Conservation (phyloP, 75 land plant species). For the Pinus tabuliformis region DNA sequence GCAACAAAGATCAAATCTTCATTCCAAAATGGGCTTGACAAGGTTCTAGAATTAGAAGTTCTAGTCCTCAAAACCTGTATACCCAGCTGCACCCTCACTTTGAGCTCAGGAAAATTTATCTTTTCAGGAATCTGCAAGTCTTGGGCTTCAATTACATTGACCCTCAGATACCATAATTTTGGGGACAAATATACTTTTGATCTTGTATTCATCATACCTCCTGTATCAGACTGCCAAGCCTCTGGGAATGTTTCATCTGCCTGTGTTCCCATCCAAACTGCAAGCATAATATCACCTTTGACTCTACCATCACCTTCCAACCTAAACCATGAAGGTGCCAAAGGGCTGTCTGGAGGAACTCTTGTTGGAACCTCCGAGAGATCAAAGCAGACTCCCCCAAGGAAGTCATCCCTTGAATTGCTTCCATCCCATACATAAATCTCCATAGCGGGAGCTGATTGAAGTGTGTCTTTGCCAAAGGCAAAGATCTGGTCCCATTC, state of each 20-base stretch:
- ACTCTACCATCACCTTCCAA: slow-evolving; percentile 51
- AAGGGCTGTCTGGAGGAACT: slow-evolving; percentile 78
- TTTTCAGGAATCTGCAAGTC: slow-evolving; percentile 39
- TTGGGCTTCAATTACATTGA: slow-evolving; percentile 70
- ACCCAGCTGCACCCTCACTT: slow-evolving; percentile 49
- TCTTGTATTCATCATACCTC: slow-evolving; percentile 33
- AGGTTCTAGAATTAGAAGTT: slow-evolving; percentile 20
- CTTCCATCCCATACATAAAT: slow-evolving; percentile 68
- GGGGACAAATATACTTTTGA: slow-evolving; percentile 80
- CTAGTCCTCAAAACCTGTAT: slow-evolving; percentile 60
- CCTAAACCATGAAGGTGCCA: slow-evolving; percentile 88
- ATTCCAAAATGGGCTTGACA: slow-evolving; percentile 60
- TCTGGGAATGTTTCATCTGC: slow-evolving; percentile 80
- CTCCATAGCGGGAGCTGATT: slow-evolving; percentile 52
- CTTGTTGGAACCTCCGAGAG: slow-evolving; percentile 59
- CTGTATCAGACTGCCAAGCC: slow-evolving; percentile 75
- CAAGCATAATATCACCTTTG: slow-evolving; percentile 72
- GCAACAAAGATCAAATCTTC: slow-evolving; percentile 74
- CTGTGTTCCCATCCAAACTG: slow-evolving; percentile 87
- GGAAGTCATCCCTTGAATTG: slow-evolving; percentile 33
- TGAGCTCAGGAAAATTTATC: slow-evolving; percentile 26
- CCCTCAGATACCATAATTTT: slow-evolving; percentile 78
- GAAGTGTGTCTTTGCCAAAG: slow-evolving; percentile 45
- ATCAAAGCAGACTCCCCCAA: slow-evolving; percentile 81
- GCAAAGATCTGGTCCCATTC: slow-evolving; percentile 90